A percentile compares a stretch with the other conserved stretches of the same genome.
Evolutionary conservation across 1,139 yeast genomes (phyloP).

Genomic region (Pichia inconspicua): DNA sequence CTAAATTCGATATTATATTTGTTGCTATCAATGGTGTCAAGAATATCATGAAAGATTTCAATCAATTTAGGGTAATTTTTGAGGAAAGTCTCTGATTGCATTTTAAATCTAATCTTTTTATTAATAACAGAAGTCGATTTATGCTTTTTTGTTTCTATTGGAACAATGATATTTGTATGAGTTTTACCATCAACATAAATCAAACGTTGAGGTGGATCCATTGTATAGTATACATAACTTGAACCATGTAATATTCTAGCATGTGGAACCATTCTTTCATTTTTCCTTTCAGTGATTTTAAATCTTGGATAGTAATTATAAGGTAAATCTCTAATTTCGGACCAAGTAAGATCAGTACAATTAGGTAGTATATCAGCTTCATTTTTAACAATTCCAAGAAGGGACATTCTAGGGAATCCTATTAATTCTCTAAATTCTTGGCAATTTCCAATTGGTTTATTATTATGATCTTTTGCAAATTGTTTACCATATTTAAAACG

Average conservation of each 20-base stretch:
- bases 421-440: conserved; percentile 14
- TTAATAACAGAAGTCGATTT: neutral
- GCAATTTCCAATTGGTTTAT: conserved; percentile 15
- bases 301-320: conserved; percentile 18
- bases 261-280: conserved; percentile 15
- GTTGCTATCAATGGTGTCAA: neutral
- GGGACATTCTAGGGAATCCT: conserved; percentile 9
- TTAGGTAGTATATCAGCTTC: neutral
- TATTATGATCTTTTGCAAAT: conserved; percentile 14
- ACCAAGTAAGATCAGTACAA: conserved; percentile 14
- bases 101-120: neutral
- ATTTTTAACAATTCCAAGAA: neutral
- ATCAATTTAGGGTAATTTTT: neutral
- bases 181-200: conserved; percentile 16
- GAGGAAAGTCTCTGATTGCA: neutral
- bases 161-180: conserved; percentile 6
- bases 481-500: conserved; percentile 18
- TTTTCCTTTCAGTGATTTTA: conserved; percentile 14
- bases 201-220: conserved; percentile 21
- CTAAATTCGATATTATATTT: neutral
- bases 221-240: conserved; percentile 18
- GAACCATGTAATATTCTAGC: conserved; percentile 25
- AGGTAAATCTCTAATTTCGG: conserved; percentile 10
- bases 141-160: neutral
- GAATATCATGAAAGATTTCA: conserved; percentile 4